These are phyloP conservation scores for Acacia melanoxylon DNA, from an alignment of 306 rosid species.

Conservation along the genomic window DNA sequence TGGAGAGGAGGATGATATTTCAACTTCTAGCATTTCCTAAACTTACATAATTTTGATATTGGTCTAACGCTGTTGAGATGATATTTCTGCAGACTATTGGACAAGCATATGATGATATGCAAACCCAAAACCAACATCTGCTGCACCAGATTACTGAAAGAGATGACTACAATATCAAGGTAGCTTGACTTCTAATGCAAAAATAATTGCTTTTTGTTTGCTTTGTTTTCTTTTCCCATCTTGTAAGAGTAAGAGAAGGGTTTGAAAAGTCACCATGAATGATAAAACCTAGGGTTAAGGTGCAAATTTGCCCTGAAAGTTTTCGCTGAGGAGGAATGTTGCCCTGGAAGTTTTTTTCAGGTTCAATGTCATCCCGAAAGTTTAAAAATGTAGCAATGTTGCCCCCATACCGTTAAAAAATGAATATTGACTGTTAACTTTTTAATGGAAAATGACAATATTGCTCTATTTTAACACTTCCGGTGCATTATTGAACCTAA, in stretches of 20 bases:
- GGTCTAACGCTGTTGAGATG: slow-evolving; percentile 19
- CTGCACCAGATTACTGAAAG: slow-evolving; percentile 96
- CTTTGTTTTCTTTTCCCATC: background rate
- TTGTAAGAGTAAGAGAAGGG: background rate
- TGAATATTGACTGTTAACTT: no score
- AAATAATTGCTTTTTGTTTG: background rate
- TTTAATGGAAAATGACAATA: no score
- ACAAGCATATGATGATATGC: slow-evolving; percentile 97
- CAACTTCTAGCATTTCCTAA: background rate
- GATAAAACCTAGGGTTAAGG: no score
- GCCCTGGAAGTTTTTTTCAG: no score
- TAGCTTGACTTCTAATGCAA: slow-evolving; percentile 26
- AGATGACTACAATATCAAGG: slow-evolving; percentile 98
- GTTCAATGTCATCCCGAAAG: no score
- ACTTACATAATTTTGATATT: slow-evolving; percentile 13
- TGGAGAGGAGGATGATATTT: slow-evolving; percentile 9
- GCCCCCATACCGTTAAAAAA: no score
- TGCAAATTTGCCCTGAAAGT: no score
- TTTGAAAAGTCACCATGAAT: background rate
- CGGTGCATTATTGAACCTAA: no score
- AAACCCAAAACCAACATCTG: slow-evolving; percentile 95
- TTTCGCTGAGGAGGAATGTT: no score
- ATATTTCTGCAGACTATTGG: slow-evolving; percentile 76
- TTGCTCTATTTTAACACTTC: no score
- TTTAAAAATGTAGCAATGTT: no score